Evolutionary conservation across 164 flowering plant species (phyloP).

Genomic region (Taxillus chinensis): DNA sequence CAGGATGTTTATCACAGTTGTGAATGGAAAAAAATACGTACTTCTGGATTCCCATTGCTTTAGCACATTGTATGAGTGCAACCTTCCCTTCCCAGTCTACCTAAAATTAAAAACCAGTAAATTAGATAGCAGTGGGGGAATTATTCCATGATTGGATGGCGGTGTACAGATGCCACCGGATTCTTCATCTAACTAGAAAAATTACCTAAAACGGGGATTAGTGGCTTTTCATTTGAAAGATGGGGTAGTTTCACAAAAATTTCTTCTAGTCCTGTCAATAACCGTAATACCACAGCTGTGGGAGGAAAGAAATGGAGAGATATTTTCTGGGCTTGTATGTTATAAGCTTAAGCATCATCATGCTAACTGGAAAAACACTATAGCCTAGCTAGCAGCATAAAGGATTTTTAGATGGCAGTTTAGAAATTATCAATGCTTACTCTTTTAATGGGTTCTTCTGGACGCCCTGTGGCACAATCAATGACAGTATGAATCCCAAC

Average conservation of each 20-base stretch:
- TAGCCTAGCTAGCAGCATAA: not conserved
- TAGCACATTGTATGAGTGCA: conserved; percentile 98
- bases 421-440: conserved; percentile 21
- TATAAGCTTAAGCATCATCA: too few species aligned
- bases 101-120: conserved; percentile 65
- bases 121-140: conserved; percentile 9
- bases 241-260: too few species aligned
- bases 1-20: conserved; percentile 96
- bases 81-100: conserved; percentile 99
- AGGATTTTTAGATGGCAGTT: not conserved
- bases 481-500: conserved; percentile 91
- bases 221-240: too few species aligned
- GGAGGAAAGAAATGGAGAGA: too few species aligned
- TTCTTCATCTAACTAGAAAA: too few species aligned
- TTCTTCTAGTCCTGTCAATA: too few species aligned
- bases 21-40: conserved; percentile 89
- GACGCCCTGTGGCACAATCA: conserved; percentile 98
- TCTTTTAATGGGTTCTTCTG: conserved; percentile 92
- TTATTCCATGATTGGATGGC: too few species aligned
- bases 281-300: too few species aligned
- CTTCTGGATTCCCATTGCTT: conserved; percentile 98
- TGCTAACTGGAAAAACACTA: too few species aligned
- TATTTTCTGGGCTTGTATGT: too few species aligned
- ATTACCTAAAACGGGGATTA: too few species aligned
- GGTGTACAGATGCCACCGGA: too few species aligned